Conservation (phyloP, 768 basidiomycete genomes). For the Mycena floridula region DNA sequence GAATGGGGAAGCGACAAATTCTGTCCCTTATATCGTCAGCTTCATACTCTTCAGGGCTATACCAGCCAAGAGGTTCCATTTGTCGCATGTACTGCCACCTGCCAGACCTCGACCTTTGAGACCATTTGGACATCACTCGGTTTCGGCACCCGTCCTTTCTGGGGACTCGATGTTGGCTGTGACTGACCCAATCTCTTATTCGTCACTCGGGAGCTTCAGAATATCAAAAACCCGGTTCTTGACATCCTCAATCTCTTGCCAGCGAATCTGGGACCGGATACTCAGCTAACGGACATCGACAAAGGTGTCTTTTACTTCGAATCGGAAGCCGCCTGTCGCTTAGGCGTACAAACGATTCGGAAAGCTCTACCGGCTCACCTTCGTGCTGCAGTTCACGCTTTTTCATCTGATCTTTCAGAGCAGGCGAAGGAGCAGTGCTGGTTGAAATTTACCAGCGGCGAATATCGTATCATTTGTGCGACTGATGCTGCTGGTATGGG, state of each 20-base stretch:
- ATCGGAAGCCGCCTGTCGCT: conserved; percentile 5
- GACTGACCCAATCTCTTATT: conserved; percentile 20
- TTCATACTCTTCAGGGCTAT: conserved; percentile 14
- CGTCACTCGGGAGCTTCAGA: conserved; percentile 7
- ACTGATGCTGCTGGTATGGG: conserved; percentile 29
- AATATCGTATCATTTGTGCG: conserved; percentile 17
- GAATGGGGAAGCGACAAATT: conserved; percentile 25
- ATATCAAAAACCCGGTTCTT: conserved; percentile 11
- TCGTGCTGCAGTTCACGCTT: conserved; percentile 12
- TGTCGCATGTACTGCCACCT: conserved; percentile 22
- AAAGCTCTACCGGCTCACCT: conserved; percentile 12
- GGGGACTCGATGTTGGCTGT: conserved; percentile 23
- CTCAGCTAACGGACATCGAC: conserved; percentile 5
- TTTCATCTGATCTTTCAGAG: conserved; percentile 14
- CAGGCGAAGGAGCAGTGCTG: conserved; percentile 12
- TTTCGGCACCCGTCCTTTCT: conserved; percentile 24
- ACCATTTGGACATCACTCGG: conserved; percentile 18
- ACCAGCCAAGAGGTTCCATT: conserved; percentile 22
- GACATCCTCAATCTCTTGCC: conserved; percentile 14
- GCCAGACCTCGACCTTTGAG: conserved; percentile 17
- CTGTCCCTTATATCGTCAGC: conserved; percentile 16
- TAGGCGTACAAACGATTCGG: conserved; percentile 5
- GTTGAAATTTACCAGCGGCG: conserved; percentile 11
- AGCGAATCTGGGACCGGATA: conserved; percentile 4
- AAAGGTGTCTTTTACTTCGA: conserved; percentile 14